Evolutionary conservation across 352 stramenopile genomes (phyloP).

Genomic region (Paralagenidium karlingii): DNA sequence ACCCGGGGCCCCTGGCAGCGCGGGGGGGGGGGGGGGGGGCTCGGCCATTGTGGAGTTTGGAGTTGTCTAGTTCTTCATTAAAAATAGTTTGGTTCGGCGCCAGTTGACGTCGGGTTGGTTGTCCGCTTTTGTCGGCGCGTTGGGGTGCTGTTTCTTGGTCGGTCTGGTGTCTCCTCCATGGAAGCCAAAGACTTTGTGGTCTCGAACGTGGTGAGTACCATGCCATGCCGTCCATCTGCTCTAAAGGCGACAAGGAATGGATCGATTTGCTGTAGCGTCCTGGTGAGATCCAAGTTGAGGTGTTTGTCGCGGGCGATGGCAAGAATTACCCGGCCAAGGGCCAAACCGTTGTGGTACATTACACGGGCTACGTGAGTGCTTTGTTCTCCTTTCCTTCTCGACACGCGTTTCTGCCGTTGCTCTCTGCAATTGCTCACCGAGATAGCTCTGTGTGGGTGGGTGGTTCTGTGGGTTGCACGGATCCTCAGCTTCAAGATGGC

Average conservation of each 20-base stretch:
- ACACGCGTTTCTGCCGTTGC: neutral
- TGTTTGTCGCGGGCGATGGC: slow-evolving; percentile 82
- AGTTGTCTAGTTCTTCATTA: no score
- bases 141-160: no score
- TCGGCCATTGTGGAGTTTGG: no score
- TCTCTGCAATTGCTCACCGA: no score
- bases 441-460: no score
- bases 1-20: no score
- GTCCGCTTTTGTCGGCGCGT: no score
- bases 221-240: neutral
- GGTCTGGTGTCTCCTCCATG: no score
- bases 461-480: no score
- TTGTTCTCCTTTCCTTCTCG: neutral
- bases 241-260: neutral
- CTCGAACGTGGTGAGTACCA: slow-evolving; percentile 23
- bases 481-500: slow-evolving; percentile 16
- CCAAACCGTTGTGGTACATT: slow-evolving; percentile 80
- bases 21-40: no score
- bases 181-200: slow-evolving; percentile 47
- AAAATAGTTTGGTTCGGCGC: no score
- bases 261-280: slow-evolving; percentile 32
- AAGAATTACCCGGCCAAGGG: slow-evolving; percentile 85
- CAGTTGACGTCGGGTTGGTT: no score
- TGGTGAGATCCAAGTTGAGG: slow-evolving; percentile 77
- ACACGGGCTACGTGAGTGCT: slow-evolving; percentile 65